Evolutionary conservation across 1,284 basidiomycete species (phyloP).

Genomic region (Leccinum variabile): DNA sequence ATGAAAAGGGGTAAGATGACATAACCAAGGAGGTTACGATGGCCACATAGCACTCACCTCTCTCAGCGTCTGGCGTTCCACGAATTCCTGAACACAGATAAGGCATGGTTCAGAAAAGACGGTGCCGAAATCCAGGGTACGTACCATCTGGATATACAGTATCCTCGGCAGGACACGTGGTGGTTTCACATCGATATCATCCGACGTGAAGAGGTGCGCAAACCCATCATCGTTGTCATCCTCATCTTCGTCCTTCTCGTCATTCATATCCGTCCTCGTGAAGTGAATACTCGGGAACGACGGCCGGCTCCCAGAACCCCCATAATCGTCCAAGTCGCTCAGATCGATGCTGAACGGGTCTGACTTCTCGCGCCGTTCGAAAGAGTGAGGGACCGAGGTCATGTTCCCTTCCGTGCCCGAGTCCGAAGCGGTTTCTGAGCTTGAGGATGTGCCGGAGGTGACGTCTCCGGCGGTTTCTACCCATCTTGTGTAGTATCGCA

Average conservation of each 20-base stretch:
- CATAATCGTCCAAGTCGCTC: slow-evolving; percentile 56
- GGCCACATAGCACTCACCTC: slow-evolving; percentile 49
- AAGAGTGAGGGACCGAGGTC: slow-evolving; percentile 51
- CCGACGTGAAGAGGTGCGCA: slow-evolving; percentile 38
- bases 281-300: slow-evolving; percentile 85
- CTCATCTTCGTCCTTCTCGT: slow-evolving; percentile 43
- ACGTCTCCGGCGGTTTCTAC: slow-evolving; percentile 62
- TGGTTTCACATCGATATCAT: slow-evolving; percentile 27
- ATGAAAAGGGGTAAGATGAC: background rate
- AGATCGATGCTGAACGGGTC: slow-evolving; percentile 61
- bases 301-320: slow-evolving; percentile 48
- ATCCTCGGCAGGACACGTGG: slow-evolving; percentile 56
- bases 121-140: background rate
- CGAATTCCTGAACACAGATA: slow-evolving; percentile 65
- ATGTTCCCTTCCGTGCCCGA: slow-evolving; percentile 45
- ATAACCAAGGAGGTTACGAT: background rate
- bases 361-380: slow-evolving; percentile 36
- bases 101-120: background rate
- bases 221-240: slow-evolving; percentile 41
- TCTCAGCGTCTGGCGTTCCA: slow-evolving; percentile 81
- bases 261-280: slow-evolving; percentile 40
- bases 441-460: slow-evolving; percentile 49
- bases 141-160: slow-evolving; percentile 89
- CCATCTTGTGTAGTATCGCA: slow-evolving; percentile 88
- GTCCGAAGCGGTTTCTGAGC: slow-evolving; percentile 41